Evolutionary conservation across 1,284 basidiomycete species (phyloP).

Genomic region (Lignosus rhinocerotis): DNA sequence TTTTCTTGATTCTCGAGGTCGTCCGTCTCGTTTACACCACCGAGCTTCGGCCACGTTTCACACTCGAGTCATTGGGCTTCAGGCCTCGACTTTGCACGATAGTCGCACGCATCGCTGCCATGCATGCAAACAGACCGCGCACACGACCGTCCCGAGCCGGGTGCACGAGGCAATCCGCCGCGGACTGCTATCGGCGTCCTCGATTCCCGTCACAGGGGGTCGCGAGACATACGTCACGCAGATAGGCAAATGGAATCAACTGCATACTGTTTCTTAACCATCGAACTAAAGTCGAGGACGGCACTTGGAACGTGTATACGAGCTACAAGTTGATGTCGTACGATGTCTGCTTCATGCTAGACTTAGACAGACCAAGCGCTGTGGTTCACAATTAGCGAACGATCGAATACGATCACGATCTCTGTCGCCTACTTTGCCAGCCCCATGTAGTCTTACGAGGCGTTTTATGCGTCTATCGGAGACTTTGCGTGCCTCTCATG

Average conservation of each 20-base stretch:
- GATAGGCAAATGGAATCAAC: slow-evolving; percentile 27
- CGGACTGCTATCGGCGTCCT: slow-evolving; percentile 22
- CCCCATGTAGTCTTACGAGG: slow-evolving; percentile 20
- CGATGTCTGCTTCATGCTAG: neutral
- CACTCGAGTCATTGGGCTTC: neutral
- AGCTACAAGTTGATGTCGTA: neutral
- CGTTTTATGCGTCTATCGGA: slow-evolving; percentile 19
- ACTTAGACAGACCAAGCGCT: neutral
- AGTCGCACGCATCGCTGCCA: slow-evolving; percentile 4
- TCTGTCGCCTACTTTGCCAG: slow-evolving; percentile 14
- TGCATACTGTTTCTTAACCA: slow-evolving; percentile 4
- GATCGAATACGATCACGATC: neutral
- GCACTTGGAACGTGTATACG: neutral
- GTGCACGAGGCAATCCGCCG: slow-evolving; percentile 23
- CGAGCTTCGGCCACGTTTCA: neutral
- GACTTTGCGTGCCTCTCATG: slow-evolving; percentile 13
- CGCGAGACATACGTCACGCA: slow-evolving; percentile 28
- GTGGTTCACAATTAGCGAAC: neutral
- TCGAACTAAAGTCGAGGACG: neutral
- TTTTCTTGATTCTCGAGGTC: neutral
- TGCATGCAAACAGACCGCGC: slow-evolving; percentile 12
- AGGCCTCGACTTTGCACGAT: neutral
- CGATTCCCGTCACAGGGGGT: slow-evolving; percentile 17
- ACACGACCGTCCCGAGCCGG: slow-evolving; percentile 24
- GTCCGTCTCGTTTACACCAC: neutral